phyloP scores from a whole-genome alignment of 106 monocot genomes.

The Allium sativum region DNA sequence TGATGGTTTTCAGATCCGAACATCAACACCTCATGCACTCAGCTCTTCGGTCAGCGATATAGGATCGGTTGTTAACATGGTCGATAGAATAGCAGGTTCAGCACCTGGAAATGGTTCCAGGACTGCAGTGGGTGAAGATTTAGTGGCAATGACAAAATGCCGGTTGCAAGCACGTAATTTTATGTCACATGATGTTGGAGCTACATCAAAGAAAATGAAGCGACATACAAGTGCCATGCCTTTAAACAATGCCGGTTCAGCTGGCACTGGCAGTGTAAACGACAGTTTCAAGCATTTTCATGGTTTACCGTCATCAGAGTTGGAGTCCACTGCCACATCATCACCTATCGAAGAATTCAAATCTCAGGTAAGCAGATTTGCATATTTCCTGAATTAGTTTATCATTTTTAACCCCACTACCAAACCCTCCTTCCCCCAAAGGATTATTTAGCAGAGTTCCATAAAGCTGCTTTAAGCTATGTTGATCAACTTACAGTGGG shows the following conservation, averaged over 20 bases:
- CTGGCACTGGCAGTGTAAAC: slow-evolving; percentile 40
- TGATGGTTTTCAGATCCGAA: slow-evolving; percentile 34
- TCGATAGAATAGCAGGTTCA: slow-evolving; percentile 69
- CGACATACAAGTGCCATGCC: slow-evolving; percentile 68
- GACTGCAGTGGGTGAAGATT: slow-evolving; percentile 78
- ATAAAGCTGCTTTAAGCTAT: too few species aligned
- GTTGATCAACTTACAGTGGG: too few species aligned
- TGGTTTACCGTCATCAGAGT: slow-evolving; percentile 37
- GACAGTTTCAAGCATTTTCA: slow-evolving; percentile 42
- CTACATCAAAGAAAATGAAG: slow-evolving; percentile 72
- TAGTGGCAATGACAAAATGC: slow-evolving; percentile 88
- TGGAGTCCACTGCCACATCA: slow-evolving; percentile 67
- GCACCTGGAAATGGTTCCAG: slow-evolving; percentile 86
- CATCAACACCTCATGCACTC: slow-evolving; percentile 28
- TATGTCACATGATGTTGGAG: slow-evolving; percentile 53
- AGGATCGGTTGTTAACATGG: slow-evolving; percentile 68
- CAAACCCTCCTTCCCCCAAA: too few species aligned
- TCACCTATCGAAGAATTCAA: slow-evolving; percentile 47
- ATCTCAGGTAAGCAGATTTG: slow-evolving; percentile 30
- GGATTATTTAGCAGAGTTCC: too few species aligned
- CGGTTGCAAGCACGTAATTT: slow-evolving; percentile 71
- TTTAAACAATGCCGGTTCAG: slow-evolving; percentile 30
- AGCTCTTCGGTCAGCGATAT: slow-evolving; percentile 52
- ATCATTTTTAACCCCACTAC: too few species aligned
- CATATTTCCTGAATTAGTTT: background rate